Percentiles rank a stretch among this genome's conserved stretches.
These are phyloP conservation scores for Dryas drummondii DNA, from an alignment of 306 rosid species.

Conservation along the genomic window DNA sequence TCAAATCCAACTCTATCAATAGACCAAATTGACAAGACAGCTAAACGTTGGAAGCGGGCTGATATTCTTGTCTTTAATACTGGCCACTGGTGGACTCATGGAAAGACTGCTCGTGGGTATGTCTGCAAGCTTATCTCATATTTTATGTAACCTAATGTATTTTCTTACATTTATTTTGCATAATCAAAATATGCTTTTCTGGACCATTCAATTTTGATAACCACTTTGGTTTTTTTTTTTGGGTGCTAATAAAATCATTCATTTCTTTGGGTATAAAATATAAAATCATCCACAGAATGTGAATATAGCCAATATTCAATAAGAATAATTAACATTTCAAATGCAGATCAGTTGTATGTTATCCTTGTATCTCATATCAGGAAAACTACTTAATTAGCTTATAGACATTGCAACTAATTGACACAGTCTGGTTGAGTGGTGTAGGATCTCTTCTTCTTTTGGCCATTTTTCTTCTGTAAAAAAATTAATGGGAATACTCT, in stretches of 20 bases:
- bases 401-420: background rate
- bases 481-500: background rate
- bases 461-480: background rate
- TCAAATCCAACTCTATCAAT: constrained; percentile 89
- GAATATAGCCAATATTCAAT: background rate
- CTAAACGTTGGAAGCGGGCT: constrained; percentile 82
- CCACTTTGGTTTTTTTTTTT: background rate
- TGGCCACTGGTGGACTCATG: constrained; percentile 99
- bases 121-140: constrained; percentile 28
- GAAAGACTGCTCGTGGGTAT: constrained; percentile 96
- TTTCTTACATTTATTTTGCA: background rate
- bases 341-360: background rate
- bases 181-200: background rate
- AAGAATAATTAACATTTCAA: background rate
- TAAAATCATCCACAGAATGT: background rate
- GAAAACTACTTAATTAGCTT: constrained; percentile 3
- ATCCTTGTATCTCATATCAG: background rate
- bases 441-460: constrained; percentile 6
- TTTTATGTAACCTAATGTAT: background rate
- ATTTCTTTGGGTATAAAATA: background rate
- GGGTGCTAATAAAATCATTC: background rate
- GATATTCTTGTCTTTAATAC: constrained; percentile 95
- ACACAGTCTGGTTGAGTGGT: background rate
- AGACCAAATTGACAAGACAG: constrained; percentile 83
- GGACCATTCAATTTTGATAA: background rate